Evolutionary conservation across 1,284 basidiomycete species (phyloP).

Genomic region (Leccinum solheimii): DNA sequence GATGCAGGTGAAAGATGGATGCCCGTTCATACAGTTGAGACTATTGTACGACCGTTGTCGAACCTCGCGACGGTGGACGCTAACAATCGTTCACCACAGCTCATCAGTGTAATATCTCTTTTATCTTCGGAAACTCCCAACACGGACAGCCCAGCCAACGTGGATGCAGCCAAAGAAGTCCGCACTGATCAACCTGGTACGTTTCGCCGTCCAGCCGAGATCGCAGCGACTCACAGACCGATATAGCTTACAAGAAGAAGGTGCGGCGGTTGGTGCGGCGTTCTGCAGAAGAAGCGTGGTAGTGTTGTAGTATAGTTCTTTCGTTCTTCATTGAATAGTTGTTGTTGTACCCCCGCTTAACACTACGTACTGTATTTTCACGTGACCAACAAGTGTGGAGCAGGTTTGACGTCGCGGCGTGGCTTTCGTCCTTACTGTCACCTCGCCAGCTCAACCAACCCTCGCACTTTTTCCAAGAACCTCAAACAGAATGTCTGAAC

Average conservation of each 20-base stretch:
- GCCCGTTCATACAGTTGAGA: slow-evolving; percentile 96
- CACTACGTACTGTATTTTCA: slow-evolving; percentile 10
- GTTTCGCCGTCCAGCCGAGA: slow-evolving; percentile 20
- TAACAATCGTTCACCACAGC: slow-evolving; percentile 48
- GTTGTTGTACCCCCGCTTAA: slow-evolving; percentile 4
- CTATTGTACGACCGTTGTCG: slow-evolving; percentile 75
- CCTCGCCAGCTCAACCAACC: slow-evolving; percentile 18
- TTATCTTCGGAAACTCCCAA: slow-evolving; percentile 92
- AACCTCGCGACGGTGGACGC: neutral
- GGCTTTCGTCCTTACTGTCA: slow-evolving; percentile 6
- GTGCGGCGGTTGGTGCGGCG: slow-evolving; percentile 83
- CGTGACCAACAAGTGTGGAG: slow-evolving; percentile 18
- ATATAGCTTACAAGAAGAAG: slow-evolving; percentile 84
- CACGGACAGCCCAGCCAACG: slow-evolving; percentile 94
- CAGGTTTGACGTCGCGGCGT: neutral
- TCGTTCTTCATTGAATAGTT: slow-evolving; percentile 17
- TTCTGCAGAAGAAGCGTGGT: slow-evolving; percentile 82
- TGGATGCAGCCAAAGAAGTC: slow-evolving; percentile 93
- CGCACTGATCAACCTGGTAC: slow-evolving; percentile 70
- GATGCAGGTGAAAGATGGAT: slow-evolving; percentile 97
- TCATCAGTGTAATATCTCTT: slow-evolving; percentile 94
- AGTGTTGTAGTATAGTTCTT: slow-evolving; percentile 25
- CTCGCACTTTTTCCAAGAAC: slow-evolving; percentile 3
- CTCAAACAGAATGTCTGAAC: slow-evolving; percentile 37
- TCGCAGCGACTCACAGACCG: slow-evolving; percentile 5